Evolutionary conservation across 768 basidiomycete genomes (phyloP).

Genomic region (Xanthoconium purpureum): DNA sequence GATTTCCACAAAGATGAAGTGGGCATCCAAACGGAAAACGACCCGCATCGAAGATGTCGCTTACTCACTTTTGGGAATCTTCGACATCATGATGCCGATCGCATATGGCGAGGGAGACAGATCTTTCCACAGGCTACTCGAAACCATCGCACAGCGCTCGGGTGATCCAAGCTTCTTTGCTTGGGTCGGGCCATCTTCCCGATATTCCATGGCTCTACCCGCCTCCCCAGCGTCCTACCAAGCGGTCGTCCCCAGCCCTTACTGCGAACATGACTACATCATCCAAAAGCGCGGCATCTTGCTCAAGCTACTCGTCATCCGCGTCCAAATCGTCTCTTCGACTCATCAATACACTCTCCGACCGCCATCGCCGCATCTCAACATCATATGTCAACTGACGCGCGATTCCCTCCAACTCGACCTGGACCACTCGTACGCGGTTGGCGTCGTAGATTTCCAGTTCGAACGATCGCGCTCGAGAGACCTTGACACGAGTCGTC

Average conservation of each 20-base stretch:
- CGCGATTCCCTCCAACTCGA: background rate
- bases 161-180: conserved; percentile 16
- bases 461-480: background rate
- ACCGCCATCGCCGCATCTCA: background rate
- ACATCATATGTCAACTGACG: background rate
- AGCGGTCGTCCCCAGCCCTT: background rate
- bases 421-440: background rate
- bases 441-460: conserved; percentile 10
- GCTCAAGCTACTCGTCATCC: conserved; percentile 7
- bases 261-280: conserved; percentile 4
- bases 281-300: conserved; percentile 11
- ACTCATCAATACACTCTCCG: background rate
- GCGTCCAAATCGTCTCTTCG: background rate
- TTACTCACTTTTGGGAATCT: conserved; percentile 12
- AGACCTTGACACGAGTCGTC: background rate
- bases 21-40: conserved; percentile 12
- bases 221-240: conserved; percentile 12
- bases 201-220: conserved; percentile 6
- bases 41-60: conserved; percentile 10
- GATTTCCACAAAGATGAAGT: conserved; percentile 14
- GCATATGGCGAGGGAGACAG: conserved; percentile 12
- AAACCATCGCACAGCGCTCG: conserved; percentile 11
- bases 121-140: conserved; percentile 10
- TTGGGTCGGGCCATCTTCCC: conserved; percentile 8
- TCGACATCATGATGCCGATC: conserved; percentile 11